Percentiles rank a stretch among this genome's conserved stretches.
Evolutionary conservation across 2,329 filamentous ascomycete species (phyloP).

Genomic region (Fusarium odoratissimum): DNA sequence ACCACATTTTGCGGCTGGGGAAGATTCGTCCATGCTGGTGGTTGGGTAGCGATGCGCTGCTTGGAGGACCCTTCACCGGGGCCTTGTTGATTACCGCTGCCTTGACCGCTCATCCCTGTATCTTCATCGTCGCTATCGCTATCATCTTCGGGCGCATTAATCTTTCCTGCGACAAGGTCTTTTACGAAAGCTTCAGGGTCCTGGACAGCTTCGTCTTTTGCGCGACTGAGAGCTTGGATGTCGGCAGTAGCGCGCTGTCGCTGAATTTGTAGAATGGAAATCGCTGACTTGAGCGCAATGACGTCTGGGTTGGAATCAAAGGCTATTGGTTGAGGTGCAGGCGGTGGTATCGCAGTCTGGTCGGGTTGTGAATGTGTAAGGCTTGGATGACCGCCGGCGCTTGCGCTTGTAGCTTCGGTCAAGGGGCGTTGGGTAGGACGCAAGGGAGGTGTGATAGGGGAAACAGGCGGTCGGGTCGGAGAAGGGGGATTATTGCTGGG

Average conservation of each 20-base stretch:
- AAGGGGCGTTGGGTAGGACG: conserved; percentile 50
- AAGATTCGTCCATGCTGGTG: conserved; percentile 68
- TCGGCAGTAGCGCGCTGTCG: conserved; percentile 81
- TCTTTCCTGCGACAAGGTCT: conserved; percentile 73
- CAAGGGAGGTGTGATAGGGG: conserved; percentile 65
- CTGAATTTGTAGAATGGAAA: conserved; percentile 89
- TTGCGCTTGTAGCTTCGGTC: conserved; percentile 18
- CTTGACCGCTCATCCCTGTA: conserved; percentile 41
- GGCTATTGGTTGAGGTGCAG: conserved; percentile 64
- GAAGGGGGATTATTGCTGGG: conserved; percentile 54
- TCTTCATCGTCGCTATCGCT: conserved; percentile 48
- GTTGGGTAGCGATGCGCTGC: conserved; percentile 40
- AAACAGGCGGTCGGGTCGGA: conserved; percentile 62
- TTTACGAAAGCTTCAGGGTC: conserved; percentile 78
- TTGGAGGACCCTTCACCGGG: conserved; percentile 39
- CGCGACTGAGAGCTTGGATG: conserved; percentile 74
- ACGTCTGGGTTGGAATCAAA: conserved; percentile 82
- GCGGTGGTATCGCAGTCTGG: conserved; percentile 57
- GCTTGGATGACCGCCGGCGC: conserved; percentile 48
- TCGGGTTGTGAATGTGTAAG: conserved; percentile 60
- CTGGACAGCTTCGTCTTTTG: conserved; percentile 76
- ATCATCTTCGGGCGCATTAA: conserved; percentile 53
- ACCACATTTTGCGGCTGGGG: conserved; percentile 85
- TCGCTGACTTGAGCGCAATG: conserved; percentile 85
- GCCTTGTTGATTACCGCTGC: conserved; percentile 47